These are phyloP conservation scores for Aegilops speltoides DNA, from an alignment of 176 grass and related monocot genomes.

Conservation along the genomic window DNA sequence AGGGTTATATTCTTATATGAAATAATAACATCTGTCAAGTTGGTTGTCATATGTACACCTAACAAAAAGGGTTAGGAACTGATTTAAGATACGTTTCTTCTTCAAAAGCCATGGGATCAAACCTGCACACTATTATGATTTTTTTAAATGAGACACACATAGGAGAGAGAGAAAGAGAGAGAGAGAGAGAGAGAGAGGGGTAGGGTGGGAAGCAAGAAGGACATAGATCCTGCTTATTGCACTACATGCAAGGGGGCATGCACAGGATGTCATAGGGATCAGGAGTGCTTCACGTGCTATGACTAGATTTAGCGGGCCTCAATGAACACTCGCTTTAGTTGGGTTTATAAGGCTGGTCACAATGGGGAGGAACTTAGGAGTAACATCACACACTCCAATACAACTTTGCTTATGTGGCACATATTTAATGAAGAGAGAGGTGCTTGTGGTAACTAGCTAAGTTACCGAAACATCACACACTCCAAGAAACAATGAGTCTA, in stretches of 20 bases:
- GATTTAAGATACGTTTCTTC: neutral
- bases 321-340: neutral
- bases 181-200: no score
- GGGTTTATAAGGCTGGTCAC: no score
- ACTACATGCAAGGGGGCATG: conserved; percentile 20
- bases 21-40: neutral
- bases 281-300: conserved; percentile 36
- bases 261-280: conserved; percentile 37
- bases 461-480: no score
- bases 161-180: neutral
- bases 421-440: no score
- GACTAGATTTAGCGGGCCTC: conserved; percentile 44
- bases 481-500: no score
- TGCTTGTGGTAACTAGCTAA: no score
- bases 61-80: neutral
- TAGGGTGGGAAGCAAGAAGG: neutral
- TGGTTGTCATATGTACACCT: neutral
- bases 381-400: no score
- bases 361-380: no score
- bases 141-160: neutral
- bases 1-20: no score
- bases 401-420: no score
- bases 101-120: neutral
- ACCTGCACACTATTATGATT: no score
- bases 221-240: conserved; percentile 28